Evolutionary conservation across 345 rosid species (phyloP).

Genomic region (Eutrema japonicum): DNA sequence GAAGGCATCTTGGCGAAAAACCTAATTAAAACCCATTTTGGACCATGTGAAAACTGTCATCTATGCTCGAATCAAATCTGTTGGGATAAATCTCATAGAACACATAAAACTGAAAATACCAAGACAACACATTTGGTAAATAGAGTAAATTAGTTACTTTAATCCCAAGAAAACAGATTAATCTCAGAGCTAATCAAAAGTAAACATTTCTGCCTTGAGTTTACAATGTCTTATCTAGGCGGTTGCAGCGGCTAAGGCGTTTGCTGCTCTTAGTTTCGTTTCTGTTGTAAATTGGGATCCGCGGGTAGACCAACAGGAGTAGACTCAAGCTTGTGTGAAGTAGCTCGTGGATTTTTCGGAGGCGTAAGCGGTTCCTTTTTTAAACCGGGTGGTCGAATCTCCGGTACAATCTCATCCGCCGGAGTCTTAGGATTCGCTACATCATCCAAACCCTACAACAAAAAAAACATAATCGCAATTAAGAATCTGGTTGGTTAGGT

Average conservation of each 20-base stretch:
- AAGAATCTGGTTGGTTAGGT: constrained; percentile 1
- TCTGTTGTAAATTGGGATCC: constrained; percentile 43
- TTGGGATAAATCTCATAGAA: constrained; percentile 1
- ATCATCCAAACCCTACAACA: constrained; percentile 46
- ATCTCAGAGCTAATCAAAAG: constrained; percentile 29
- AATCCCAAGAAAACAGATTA: constrained; percentile 36
- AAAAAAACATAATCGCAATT: constrained; percentile 6
- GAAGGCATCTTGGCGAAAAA: constrained; percentile 34
- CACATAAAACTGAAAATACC: constrained; percentile 12
- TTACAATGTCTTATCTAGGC: constrained; percentile 21
- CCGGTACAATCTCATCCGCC: constrained; percentile 39
- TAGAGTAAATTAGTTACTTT: constrained; percentile 23
- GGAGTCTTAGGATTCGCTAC: constrained; percentile 47
- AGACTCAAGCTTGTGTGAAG: constrained; percentile 45
- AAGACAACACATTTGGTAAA: constrained; percentile 20
- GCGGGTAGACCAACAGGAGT: constrained; percentile 43
- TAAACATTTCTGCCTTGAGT: constrained; percentile 19
- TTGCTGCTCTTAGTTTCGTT: constrained; percentile 32
- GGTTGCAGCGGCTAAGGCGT: constrained; percentile 10
- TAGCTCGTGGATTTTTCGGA: constrained; percentile 38
- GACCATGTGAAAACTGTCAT: constrained; percentile 36
- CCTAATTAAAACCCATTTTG: constrained; percentile 13
- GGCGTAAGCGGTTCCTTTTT: constrained; percentile 40
- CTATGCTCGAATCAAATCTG: constrained; percentile 34
- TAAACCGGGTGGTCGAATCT: constrained; percentile 44